A percentile compares a stretch with the other conserved stretches of the same genome.
Conservation (phyloP, 2,329 filamentous ascomycete genomes). For the Cytospora paraplurivora region DNA sequence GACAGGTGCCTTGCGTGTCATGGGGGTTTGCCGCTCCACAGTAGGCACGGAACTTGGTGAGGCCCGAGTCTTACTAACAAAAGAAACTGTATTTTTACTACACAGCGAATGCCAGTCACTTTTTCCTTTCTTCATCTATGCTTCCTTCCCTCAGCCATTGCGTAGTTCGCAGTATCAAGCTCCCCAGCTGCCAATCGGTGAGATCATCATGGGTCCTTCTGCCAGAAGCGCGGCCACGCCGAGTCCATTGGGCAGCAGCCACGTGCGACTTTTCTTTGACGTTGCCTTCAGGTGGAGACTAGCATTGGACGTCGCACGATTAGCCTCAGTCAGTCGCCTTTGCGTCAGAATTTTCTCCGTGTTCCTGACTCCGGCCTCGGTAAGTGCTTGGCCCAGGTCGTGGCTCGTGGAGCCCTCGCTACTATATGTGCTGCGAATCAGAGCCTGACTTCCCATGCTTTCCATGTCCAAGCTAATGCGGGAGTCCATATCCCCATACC, state of each 20-base stretch:
- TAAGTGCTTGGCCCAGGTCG: conserved; percentile 15
- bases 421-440: conserved; percentile 4
- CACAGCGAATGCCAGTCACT: conserved; percentile 27
- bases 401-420: conserved; percentile 11
- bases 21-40: conserved; percentile 9
- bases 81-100: conserved; percentile 15
- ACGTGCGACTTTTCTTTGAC: conserved; percentile 37
- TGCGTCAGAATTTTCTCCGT: conserved; percentile 27
- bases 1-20: neutral
- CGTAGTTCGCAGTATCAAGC: conserved; percentile 17
- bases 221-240: conserved; percentile 17
- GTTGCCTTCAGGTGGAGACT: conserved; percentile 35
- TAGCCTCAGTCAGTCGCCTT: conserved; percentile 30
- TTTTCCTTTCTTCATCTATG: conserved; percentile 17
- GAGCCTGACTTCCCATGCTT: conserved; percentile 16
- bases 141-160: conserved; percentile 1
- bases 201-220: conserved; percentile 21
- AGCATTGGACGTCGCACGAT: conserved; percentile 33
- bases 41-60: conserved; percentile 16
- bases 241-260: conserved; percentile 38
- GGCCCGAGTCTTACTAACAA: conserved; percentile 16
- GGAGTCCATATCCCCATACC: conserved; percentile 10
- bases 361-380: conserved; percentile 28
- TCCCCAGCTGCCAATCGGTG: conserved; percentile 20
- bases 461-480: conserved; percentile 23